Evolutionary conservation across 2,329 filamentous ascomycete genomes (phyloP).

Genomic region (Cryphonectria radicalis): DNA sequence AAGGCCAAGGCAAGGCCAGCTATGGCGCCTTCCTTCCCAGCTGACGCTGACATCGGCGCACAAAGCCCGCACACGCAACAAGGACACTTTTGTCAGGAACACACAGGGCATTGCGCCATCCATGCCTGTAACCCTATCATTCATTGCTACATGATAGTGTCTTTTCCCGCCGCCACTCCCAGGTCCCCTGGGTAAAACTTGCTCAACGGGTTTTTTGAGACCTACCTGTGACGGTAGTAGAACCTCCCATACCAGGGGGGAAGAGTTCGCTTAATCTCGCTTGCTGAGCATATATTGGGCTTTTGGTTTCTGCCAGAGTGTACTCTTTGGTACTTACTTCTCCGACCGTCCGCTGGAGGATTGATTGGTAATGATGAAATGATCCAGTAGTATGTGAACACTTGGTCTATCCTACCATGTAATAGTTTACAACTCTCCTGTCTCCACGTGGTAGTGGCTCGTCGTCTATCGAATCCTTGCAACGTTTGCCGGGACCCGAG

Average conservation of each 20-base stretch:
- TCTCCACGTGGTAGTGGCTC: background rate
- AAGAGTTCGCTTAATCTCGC: constrained; percentile 18
- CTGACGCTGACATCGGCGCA: background rate
- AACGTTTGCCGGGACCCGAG: constrained; percentile 21
- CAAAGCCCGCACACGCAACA: constrained; percentile 3
- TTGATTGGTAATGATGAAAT: background rate
- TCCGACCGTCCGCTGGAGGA: background rate
- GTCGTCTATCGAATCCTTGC: constrained; percentile 13
- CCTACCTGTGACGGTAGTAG: background rate
- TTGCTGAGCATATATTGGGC: constrained; percentile 23
- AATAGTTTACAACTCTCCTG: background rate
- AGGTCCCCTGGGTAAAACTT: constrained; percentile 19
- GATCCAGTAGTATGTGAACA: background rate
- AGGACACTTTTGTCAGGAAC: constrained; percentile 4
- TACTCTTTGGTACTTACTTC: background rate
- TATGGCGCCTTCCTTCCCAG: background rate
- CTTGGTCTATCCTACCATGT: background rate
- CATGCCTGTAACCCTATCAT: background rate
- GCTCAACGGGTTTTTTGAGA: constrained; percentile 21
- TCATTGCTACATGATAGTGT: background rate
- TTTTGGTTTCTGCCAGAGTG: background rate
- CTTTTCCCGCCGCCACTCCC: background rate
- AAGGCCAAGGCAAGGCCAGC: background rate
- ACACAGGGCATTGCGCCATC: constrained; percentile 22
- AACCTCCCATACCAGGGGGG: background rate